Evolutionary conservation across 768 basidiomycete genomes (phyloP).

Genomic region (Mrakia gelida): DNA sequence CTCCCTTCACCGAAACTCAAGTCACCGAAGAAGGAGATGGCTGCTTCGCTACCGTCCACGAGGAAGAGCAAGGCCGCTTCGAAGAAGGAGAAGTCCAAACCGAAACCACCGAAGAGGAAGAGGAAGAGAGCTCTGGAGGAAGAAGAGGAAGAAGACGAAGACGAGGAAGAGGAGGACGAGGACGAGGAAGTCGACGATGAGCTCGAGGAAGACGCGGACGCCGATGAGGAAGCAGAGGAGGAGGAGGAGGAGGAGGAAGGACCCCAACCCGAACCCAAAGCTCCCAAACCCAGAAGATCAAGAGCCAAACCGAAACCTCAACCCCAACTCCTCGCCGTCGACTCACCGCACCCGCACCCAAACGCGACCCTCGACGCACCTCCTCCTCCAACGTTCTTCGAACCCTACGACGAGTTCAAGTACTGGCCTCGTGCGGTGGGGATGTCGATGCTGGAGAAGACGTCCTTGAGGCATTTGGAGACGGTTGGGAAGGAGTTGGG

Average conservation of each 20-base stretch:
- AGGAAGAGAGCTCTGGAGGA: neutral
- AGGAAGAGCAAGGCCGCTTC: neutral
- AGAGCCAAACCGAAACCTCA: no score
- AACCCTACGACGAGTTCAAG: neutral
- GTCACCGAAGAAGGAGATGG: neutral
- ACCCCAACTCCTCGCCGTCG: no score
- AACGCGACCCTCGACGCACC: no score
- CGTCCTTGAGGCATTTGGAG: neutral
- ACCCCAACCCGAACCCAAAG: neutral
- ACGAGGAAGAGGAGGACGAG: neutral
- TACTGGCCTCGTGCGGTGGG: neutral
- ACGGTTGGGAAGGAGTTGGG: neutral
- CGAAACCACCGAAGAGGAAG: neutral
- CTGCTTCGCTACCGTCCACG: neutral
- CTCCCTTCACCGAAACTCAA: neutral
- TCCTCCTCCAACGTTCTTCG: neutral
- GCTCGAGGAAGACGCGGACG: neutral
- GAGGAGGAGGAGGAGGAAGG: neutral
- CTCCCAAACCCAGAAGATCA: neutral
- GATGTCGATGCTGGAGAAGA: neutral
- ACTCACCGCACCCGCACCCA: no score
- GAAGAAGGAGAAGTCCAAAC: neutral
- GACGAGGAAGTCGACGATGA: neutral
- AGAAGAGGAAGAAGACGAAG: neutral
- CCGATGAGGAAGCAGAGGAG: neutral